Conservation (phyloP, 1,139 yeast species). For the Kazachstania sp. region DNA sequence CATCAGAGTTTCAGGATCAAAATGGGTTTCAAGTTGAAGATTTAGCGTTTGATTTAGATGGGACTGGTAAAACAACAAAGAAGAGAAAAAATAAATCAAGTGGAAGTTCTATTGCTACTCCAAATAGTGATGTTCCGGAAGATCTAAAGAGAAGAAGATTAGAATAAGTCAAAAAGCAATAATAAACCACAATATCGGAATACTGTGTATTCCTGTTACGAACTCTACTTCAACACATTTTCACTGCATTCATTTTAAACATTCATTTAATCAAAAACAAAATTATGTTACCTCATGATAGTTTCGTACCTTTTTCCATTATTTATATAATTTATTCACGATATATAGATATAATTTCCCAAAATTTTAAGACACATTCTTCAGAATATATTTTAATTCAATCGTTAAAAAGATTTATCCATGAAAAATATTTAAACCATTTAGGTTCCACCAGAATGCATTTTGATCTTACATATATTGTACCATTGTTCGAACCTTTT, state of each 20-base stretch:
- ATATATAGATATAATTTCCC: background rate
- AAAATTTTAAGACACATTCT: background rate
- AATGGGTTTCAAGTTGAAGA: conserved; percentile 29
- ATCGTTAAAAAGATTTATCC: conserved; percentile 34
- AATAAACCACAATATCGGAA: no score
- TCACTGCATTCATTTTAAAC: no score
- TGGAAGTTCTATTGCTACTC: conserved; percentile 31
- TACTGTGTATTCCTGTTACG: background rate
- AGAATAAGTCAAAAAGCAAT: conserved; percentile 15
- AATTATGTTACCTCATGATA: no score
- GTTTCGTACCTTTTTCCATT: no score
- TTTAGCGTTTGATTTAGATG: conserved; percentile 32
- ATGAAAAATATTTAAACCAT: conserved; percentile 66
- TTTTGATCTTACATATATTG: conserved; percentile 44
- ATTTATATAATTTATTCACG: background rate
- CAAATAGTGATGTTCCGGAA: conserved; percentile 28
- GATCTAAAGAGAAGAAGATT: conserved; percentile 29
- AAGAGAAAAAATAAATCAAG: conserved; percentile 27
- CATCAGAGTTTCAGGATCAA: conserved; percentile 28
- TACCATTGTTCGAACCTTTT: conserved; percentile 18
- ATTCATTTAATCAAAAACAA: background rate
- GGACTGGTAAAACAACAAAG: conserved; percentile 24
- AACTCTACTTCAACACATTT: background rate
- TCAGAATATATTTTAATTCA: background rate
- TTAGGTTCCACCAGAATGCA: conserved; percentile 69